Evolutionary conservation across 768 basidiomycete genomes (phyloP).

Genomic region (Leccinum broughii): DNA sequence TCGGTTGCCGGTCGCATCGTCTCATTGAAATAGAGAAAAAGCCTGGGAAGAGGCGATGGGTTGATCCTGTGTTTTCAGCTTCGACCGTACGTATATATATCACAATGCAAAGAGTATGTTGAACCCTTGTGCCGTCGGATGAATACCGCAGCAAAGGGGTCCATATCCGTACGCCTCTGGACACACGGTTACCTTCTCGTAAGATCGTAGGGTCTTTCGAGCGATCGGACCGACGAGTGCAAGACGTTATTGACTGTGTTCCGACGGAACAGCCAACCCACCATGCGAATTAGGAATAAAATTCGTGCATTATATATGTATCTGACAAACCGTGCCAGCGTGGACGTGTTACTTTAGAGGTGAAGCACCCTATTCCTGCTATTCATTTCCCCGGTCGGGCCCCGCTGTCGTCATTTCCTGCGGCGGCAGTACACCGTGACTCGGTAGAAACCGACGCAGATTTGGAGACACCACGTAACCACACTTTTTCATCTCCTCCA

Average conservation of each 20-base stretch:
- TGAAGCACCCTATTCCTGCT: background rate
- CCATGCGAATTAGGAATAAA: background rate
- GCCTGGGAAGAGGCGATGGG: constrained; percentile 17
- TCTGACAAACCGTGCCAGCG: background rate
- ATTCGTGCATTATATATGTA: background rate
- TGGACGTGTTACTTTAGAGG: background rate
- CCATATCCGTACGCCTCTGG: constrained; percentile 9
- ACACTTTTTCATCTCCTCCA: constrained; percentile 69
- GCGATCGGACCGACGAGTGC: background rate
- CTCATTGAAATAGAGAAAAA: constrained; percentile 16
- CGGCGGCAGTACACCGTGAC: constrained; percentile 5
- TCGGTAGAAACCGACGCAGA: constrained; percentile 36
- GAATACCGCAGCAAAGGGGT: background rate
- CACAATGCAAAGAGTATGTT: constrained; percentile 31
- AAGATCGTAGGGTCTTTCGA: background rate
- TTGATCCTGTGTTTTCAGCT: constrained; percentile 25
- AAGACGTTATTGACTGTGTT: background rate
- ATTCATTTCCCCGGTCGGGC: background rate
- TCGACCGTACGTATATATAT: constrained; percentile 33
- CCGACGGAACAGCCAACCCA: background rate
- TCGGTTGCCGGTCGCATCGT: constrained; percentile 17
- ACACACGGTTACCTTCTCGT: too few species aligned
- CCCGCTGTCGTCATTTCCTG: background rate
- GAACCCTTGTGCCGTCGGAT: constrained; percentile 9
- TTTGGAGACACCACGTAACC: constrained; percentile 45